A percentile compares a stretch with the other conserved stretches of the same genome.
Evolutionary conservation across 2,329 filamentous ascomycete species (phyloP).

Genomic region (Geosmithia putterillii): DNA sequence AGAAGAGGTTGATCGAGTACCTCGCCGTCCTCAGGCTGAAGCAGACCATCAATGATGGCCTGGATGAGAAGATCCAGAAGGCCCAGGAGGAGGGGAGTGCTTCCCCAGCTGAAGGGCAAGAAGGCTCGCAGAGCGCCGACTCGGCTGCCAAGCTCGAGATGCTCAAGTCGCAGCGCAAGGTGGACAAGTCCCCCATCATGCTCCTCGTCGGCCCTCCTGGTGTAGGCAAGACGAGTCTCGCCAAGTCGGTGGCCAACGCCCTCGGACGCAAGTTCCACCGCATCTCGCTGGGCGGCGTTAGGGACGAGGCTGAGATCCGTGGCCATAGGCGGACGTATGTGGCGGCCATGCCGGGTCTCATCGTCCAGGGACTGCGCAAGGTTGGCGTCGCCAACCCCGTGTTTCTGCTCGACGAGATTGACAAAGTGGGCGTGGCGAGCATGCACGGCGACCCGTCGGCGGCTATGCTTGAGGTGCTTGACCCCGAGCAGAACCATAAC

Average conservation of each 20-base stretch:
- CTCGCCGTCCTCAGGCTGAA: constrained; percentile 92
- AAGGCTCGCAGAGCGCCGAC: constrained; percentile 4
- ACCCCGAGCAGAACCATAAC: constrained; percentile 90
- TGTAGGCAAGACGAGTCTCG: constrained; percentile 90
- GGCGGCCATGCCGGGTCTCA: constrained; percentile 93
- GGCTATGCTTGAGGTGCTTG: constrained; percentile 94
- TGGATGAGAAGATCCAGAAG: constrained; percentile 66
- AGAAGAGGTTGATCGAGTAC: constrained; percentile 92
- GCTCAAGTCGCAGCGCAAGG: constrained; percentile 69
- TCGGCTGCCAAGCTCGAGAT: constrained; percentile 53
- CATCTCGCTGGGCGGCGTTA: constrained; percentile 88
- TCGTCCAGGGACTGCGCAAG: constrained; percentile 89
- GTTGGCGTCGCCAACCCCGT: constrained; percentile 93
- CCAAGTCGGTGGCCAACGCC: constrained; percentile 83
- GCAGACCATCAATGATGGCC: constrained; percentile 73
- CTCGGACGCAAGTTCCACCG: constrained; percentile 92
- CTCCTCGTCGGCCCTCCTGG: constrained; percentile 88
- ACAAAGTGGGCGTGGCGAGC: constrained; percentile 86
- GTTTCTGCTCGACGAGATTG: constrained; percentile 91
- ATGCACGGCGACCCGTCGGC: constrained; percentile 93
- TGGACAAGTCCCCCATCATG: constrained; percentile 92
- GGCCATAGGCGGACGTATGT: constrained; percentile 94
- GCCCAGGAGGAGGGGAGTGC: constrained; percentile 44
- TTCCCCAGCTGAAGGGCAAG: constrained; percentile 8
- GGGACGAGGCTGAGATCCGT: constrained; percentile 93